Percentiles rank a stretch among this genome's conserved stretches.
phyloP scores from a whole-genome alignment of 306 rosid species.

The Gillenia trifoliata region DNA sequence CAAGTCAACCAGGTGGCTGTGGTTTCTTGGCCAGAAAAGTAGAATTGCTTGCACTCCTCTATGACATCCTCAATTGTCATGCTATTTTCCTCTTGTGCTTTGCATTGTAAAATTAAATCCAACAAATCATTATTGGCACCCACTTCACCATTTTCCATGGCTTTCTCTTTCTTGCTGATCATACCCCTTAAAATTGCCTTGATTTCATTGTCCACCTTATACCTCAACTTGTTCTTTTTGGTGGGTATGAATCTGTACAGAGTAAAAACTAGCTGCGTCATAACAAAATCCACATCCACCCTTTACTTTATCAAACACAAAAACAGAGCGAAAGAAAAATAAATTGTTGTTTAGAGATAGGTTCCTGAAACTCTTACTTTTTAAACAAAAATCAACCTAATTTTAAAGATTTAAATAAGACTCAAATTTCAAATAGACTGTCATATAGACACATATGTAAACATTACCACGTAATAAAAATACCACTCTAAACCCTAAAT shows the following conservation, averaged over 20 bases:
- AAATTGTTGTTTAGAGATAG: too few relatives aligned
- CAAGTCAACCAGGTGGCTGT: slow-evolving; percentile 39
- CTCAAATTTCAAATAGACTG: too few relatives aligned
- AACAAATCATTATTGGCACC: slow-evolving; percentile 27
- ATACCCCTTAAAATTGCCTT: slow-evolving; percentile 26
- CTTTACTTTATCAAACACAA: too few relatives aligned
- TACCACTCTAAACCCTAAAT: too few relatives aligned
- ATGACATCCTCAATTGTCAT: slow-evolving; percentile 40
- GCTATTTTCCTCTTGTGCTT: slow-evolving; percentile 12
- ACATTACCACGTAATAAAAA: too few relatives aligned
- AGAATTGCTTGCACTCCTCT: slow-evolving; percentile 52
- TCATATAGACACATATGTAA: too few relatives aligned
- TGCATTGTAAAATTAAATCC: slow-evolving; percentile 25
- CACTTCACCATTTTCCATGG: slow-evolving; percentile 18
- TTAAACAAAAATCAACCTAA: too few relatives aligned
- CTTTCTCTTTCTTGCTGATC: slow-evolving; percentile 26
- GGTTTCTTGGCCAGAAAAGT: slow-evolving; percentile 50
- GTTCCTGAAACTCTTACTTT: too few relatives aligned
- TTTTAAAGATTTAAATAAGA: too few relatives aligned
- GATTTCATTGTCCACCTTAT: slow-evolving; percentile 24
- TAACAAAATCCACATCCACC: too few relatives aligned
- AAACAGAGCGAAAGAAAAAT: too few relatives aligned
- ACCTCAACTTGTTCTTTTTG: slow-evolving; percentile 31
- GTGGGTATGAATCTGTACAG: slow-evolving; percentile 35
- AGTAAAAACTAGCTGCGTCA: neutral